phyloP scores from a whole-genome alignment of 371 early-diverging fungal genomes.

The Syncephalastrum contaminatum region DNA sequence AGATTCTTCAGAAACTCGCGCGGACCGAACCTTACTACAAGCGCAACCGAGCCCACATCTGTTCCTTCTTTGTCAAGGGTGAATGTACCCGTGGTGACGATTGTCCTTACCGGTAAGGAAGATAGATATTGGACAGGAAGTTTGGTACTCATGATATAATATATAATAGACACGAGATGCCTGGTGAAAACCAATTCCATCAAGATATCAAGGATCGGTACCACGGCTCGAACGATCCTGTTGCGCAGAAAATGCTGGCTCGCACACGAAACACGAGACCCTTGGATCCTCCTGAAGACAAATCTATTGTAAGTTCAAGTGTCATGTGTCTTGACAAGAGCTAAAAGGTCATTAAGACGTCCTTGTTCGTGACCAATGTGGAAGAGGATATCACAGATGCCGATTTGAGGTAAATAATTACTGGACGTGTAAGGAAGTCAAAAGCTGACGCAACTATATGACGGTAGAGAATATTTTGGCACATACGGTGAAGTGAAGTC shows the following conservation, averaged over 20 bases:
- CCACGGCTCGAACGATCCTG: conserved; percentile 91
- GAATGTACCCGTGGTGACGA: conserved; percentile 89
- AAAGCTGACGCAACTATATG: too few relatives aligned
- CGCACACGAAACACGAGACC: conserved; percentile 44
- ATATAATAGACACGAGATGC: conserved; percentile 79
- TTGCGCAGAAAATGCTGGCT: conserved; percentile 82
- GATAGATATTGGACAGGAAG: neutral
- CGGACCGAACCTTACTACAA: conserved; percentile 90
- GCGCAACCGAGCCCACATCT: conserved; percentile 88
- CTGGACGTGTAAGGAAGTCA: too few relatives aligned
- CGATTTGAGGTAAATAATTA: conserved; percentile 58
- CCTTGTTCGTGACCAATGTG: conserved; percentile 78
- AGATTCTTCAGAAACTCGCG: conserved; percentile 78
- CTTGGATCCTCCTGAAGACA: conserved; percentile 65
- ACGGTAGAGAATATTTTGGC: conserved; percentile 65
- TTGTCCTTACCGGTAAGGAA: conserved; percentile 79
- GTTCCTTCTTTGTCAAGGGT: conserved; percentile 94
- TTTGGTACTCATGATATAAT: neutral
- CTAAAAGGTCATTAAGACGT: conserved; percentile 47
- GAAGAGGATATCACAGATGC: conserved; percentile 64
- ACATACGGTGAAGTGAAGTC: conserved; percentile 89
- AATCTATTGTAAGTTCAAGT: conserved; percentile 53
- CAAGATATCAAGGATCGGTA: conserved; percentile 94
- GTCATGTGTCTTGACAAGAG: neutral
- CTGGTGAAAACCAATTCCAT: conserved; percentile 79